Base-by-base conservation (phyloP, 2,329 filamentous ascomycete genomes). In the Fusarium kyushuense region DNA sequence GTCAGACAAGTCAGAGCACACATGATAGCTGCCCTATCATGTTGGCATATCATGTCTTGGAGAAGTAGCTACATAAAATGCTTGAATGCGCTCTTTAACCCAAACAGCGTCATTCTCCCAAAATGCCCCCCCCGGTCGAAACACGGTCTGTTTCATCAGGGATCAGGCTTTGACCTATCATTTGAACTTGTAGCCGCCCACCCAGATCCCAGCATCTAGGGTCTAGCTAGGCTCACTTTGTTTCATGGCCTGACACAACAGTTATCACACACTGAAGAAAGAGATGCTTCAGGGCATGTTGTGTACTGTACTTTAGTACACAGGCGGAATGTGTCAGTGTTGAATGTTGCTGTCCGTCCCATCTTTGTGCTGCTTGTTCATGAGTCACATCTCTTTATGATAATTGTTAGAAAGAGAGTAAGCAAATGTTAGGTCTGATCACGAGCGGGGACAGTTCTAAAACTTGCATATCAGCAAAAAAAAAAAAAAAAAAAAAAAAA, bases 141-240 rank as follows among this genome's bases (percentile, higher is more conserved):
- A 75, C 73, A 63, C 65, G 55, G 66, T 65, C 65, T 56, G 73
- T 75, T 75, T 75, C 73, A 75, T 68, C 66, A 58, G 61, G 46
- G 59, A 43, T 72, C 69, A 49, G 63, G 53, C 27, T 25, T 51
- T 54, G 59, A 47, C 73, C 73, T 74, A 75, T 75, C 72, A 75
- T 60, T 57, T 32, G 57, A 59, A 62, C 62, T 58, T 49, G 43
- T 64, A 70, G 62, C 66, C 60, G 72, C 72, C 65, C 64, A 70
- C 72, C 63, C 64, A 59, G 51, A 63, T 67, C 57, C 69, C 62
- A 68, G 69, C 57, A 67, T 63, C 53, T 63, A 73, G 70, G 70
- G 70, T 62, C 53, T 70, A 62, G 60, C 53, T 70, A 62, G 60
- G 67, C 67, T 70, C 63, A 70, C 65, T 71, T 69, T 69, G 69